Conservation (phyloP, 345 rosid genomes). For the Psidium guajava region DNA sequence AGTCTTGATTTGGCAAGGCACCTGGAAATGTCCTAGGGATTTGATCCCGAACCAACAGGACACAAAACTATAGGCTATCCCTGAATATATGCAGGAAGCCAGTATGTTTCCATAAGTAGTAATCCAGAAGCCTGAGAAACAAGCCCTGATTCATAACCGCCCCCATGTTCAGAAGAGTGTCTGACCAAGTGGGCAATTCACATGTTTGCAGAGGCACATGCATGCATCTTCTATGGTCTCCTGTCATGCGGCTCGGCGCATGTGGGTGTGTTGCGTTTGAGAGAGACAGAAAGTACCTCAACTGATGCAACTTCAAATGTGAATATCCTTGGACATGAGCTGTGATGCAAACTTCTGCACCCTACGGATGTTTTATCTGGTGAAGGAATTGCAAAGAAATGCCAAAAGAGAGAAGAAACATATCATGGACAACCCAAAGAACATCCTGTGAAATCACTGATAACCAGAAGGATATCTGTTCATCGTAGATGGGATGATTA, state of each 20-base stretch:
- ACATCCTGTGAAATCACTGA: background rate
- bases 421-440: background rate
- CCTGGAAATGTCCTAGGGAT: background rate
- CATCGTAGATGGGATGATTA: conserved; percentile 65
- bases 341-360: conserved; percentile 50
- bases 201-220: background rate
- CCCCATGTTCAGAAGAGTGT: background rate
- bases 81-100: background rate
- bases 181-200: background rate
- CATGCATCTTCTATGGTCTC: background rate
- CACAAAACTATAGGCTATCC: background rate
- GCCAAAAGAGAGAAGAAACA: background rate
- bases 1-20: background rate
- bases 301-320: background rate
- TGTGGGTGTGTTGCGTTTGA: background rate
- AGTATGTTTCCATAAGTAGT: background rate
- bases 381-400: conserved; percentile 27
- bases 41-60: background rate
- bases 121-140: background rate
- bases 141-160: background rate
- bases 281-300: background rate
- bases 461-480: conserved; percentile 69
- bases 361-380: conserved; percentile 39
- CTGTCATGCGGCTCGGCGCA: background rate
- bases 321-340: conserved; percentile 21